phyloP scores from a whole-genome alignment of 1,139 yeast species.

The Hyphopichia pseudoburtonii region DNA sequence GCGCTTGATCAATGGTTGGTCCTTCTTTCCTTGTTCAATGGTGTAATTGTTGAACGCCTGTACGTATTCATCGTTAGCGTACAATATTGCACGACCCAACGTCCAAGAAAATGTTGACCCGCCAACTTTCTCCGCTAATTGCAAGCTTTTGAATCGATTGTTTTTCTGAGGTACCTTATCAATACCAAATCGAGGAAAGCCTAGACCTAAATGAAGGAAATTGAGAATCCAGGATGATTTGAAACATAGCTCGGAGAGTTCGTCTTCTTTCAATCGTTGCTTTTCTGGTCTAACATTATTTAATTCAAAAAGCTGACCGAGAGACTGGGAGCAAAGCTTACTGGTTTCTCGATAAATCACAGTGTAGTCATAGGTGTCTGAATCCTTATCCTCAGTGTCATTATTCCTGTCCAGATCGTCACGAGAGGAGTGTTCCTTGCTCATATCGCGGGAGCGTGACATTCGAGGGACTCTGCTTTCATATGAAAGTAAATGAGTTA shows the following conservation, averaged over 20 bases:
- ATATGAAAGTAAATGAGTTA: conserved; percentile 45
- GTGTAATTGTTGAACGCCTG: conserved; percentile 38
- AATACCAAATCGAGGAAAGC: conserved; percentile 61
- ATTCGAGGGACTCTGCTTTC: conserved; percentile 12
- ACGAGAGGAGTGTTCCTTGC: conserved; percentile 14
- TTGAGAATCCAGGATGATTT: conserved; percentile 72
- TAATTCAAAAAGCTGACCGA: conserved; percentile 42
- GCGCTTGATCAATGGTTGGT: conserved; percentile 13
- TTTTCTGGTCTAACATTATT: conserved; percentile 26
- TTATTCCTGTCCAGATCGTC: conserved; percentile 12
- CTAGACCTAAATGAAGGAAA: conserved; percentile 70
- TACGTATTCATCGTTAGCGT: conserved; percentile 48
- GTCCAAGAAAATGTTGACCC: conserved; percentile 82
- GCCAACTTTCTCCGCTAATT: conserved; percentile 60
- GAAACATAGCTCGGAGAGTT: conserved; percentile 57
- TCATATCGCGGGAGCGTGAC: background rate
- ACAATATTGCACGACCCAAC: conserved; percentile 72
- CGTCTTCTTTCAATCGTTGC: conserved; percentile 33
- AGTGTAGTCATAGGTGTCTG: conserved; percentile 33
- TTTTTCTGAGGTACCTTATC: conserved; percentile 29
- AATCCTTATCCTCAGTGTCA: conserved; percentile 5
- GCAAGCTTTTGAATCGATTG: conserved; percentile 47
- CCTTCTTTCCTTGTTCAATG: conserved; percentile 16
- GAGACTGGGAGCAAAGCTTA: conserved; percentile 44
- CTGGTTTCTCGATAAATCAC: conserved; percentile 44